phyloP scores from a whole-genome alignment of 441 rosid species.

The Populus hybrid region DNA sequence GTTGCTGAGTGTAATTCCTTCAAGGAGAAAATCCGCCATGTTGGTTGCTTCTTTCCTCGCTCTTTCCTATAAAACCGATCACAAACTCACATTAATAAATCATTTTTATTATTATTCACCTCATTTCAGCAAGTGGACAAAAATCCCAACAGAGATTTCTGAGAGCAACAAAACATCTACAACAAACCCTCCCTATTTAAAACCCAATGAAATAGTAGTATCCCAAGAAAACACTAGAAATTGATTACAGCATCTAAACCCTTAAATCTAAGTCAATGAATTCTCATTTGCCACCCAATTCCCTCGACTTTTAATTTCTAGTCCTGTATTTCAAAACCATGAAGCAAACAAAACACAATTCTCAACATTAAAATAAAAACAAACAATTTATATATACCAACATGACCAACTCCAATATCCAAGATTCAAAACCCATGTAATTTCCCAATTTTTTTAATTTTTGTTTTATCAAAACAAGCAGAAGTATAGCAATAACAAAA shows the following conservation, averaged over 20 bases:
- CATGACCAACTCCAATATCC: background rate
- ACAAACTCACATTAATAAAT: conserved; percentile 1
- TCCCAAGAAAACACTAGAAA: background rate
- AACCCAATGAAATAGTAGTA: conserved; percentile 15
- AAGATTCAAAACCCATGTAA: conserved; percentile 6
- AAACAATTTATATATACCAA: background rate
- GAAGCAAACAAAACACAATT: background rate
- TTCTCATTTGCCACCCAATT: background rate
- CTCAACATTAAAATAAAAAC: background rate
- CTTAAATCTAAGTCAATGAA: too few species aligned
- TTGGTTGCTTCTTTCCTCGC: conserved; percentile 54
- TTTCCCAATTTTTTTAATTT: background rate
- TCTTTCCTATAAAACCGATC: conserved; percentile 44
- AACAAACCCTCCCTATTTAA: background rate
- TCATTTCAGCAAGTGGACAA: conserved; percentile 1
- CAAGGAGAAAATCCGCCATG: conserved; percentile 80
- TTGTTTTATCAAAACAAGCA: background rate
- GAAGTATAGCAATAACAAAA: background rate
- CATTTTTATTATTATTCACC: background rate
- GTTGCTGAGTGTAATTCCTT: conserved; percentile 95
- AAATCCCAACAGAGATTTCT: background rate
- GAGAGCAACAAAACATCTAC: background rate
- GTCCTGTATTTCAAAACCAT: background rate
- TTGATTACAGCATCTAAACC: background rate
- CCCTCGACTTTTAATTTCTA: background rate